phyloP scores from a whole-genome alignment of 106 monocot genomes.

The Vanilla planifolia region DNA sequence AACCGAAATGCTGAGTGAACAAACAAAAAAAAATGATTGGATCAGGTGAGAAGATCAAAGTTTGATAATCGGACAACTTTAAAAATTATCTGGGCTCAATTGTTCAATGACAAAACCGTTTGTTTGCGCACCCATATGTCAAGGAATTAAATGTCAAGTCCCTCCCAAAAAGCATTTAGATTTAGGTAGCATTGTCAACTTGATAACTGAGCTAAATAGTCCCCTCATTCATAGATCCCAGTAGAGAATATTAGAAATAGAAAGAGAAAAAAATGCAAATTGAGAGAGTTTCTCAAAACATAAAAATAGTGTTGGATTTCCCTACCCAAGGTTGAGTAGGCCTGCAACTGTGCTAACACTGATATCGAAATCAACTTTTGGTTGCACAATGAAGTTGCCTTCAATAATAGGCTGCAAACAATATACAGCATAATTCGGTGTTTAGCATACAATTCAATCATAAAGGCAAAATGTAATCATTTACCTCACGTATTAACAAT shows the following conservation, averaged over 20 bases:
- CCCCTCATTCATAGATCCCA: too few relatives aligned
- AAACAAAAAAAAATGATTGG: too few relatives aligned
- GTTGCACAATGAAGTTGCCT: slow-evolving; percentile 95
- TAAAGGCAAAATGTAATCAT: slow-evolving; percentile 4
- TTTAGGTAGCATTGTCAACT: too few relatives aligned
- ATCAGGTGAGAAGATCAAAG: too few relatives aligned
- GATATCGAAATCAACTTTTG: slow-evolving; percentile 99
- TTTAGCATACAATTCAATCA: slow-evolving; percentile 6
- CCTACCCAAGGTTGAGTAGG: slow-evolving; percentile 92
- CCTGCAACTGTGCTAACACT: slow-evolving; percentile 95
- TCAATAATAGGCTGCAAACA: slow-evolving; percentile 74
- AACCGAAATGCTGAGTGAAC: too few relatives aligned
- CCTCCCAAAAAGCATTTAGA: too few relatives aligned
- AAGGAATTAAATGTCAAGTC: too few relatives aligned
- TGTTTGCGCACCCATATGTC: too few relatives aligned
- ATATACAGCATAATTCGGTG: slow-evolving; percentile 1
- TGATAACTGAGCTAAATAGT: too few relatives aligned
- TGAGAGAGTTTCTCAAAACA: not conserved
- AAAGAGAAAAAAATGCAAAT: not conserved
- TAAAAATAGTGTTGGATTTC: not conserved
- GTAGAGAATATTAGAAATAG: not conserved
- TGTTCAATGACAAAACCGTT: too few relatives aligned
- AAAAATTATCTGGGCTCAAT: too few relatives aligned
- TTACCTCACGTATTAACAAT: slow-evolving; percentile 88
- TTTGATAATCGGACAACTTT: too few relatives aligned